Conservation (phyloP, 2,329 filamentous ascomycete genomes). For the Stagonosporopsis chrysanthemi region DNA sequence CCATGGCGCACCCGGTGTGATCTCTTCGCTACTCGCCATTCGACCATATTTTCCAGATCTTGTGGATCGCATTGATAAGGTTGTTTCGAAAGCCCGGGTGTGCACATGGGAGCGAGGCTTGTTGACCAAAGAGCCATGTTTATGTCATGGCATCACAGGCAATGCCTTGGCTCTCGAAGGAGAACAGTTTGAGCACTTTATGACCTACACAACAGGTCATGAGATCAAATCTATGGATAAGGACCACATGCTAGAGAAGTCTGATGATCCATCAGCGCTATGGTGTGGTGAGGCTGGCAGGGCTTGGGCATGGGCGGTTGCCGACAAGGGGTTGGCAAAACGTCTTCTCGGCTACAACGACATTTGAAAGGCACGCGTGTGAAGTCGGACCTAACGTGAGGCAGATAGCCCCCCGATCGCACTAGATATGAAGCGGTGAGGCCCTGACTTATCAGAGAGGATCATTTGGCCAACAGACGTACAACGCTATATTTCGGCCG, state of each 20-base stretch:
- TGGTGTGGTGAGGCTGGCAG: slow-evolving; percentile 60
- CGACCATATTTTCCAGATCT: slow-evolving; percentile 64
- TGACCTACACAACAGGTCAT: slow-evolving; percentile 64
- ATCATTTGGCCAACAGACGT: background rate
- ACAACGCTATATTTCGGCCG: slow-evolving; percentile 15
- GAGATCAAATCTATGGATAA: slow-evolving; percentile 63
- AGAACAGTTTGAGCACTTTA: slow-evolving; percentile 63
- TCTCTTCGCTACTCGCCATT: slow-evolving; percentile 65
- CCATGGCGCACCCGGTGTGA: slow-evolving; percentile 70
- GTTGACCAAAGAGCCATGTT: slow-evolving; percentile 68
- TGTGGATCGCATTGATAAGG: slow-evolving; percentile 60
- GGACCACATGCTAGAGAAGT: slow-evolving; percentile 61
- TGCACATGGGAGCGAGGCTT: slow-evolving; percentile 66
- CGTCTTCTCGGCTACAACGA: slow-evolving; percentile 60
- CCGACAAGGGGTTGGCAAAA: slow-evolving; percentile 56
- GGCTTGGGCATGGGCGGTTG: slow-evolving; percentile 58
- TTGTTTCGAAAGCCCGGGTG: slow-evolving; percentile 60
- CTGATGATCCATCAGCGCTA: slow-evolving; percentile 58
- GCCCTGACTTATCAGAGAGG: slow-evolving; percentile 2
- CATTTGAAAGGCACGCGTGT: slow-evolving; percentile 41
- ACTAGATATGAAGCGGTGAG: slow-evolving; percentile 21
- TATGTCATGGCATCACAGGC: slow-evolving; percentile 71
- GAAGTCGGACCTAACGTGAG: background rate
- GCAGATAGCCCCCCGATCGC: slow-evolving; percentile 30
- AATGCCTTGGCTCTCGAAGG: slow-evolving; percentile 66